Base-by-base conservation (phyloP, 169 alveolate genomes). In the Eimeria necatrix region DNA sequence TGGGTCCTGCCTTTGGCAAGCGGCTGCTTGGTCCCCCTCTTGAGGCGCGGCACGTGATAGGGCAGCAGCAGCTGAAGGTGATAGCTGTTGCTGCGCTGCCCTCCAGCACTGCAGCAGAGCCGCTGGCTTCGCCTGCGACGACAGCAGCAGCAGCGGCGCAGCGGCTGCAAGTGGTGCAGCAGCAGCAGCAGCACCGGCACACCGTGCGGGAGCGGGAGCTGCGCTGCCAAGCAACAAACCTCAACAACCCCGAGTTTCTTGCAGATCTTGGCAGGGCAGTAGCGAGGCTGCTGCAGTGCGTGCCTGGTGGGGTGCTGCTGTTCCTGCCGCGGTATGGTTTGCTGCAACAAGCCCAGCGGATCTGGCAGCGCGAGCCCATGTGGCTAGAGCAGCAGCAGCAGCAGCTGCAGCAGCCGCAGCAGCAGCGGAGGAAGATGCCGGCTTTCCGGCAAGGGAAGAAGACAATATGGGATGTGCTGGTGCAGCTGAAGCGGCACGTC, bases 391-490 rank as follows among this genome's bases (percentile, higher is more conserved):
- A 78, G 68, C 87, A 78, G 87, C 87, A 78, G 87, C 87, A 46
- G 87, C 87, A 78, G 87, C 87, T 41, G 68, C 87, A 78, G 64
- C 87, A 78, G 85, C 84, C 9, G 61, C 87, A 78, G 87, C 84
- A 73, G 84, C 84, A 73, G 84, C 84, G 26, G 84, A 32, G 26
- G 84, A 32, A 73, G 56, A 18, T 14, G 20, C 68, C 68, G 0
- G 22, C 12, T 56, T 18, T 1, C 22, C 87, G 59, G 87, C 68
- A 32, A 0, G 59, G 59, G n/a, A 32, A 46, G 87, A 32, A 4
- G 68, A 49, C 87, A 4, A 78, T 78, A 41, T 78, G 87, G 87
- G 87, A 78, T 4, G 41, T 48, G 2, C 46, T 78, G n/a, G 32
- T 78, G 24, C n/a, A 78, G 14, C 32, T 78, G 22, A 78, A 78